phyloP scores from a whole-genome alignment of 108 stramenopile genomes.

The Fragilaria radians region DNA sequence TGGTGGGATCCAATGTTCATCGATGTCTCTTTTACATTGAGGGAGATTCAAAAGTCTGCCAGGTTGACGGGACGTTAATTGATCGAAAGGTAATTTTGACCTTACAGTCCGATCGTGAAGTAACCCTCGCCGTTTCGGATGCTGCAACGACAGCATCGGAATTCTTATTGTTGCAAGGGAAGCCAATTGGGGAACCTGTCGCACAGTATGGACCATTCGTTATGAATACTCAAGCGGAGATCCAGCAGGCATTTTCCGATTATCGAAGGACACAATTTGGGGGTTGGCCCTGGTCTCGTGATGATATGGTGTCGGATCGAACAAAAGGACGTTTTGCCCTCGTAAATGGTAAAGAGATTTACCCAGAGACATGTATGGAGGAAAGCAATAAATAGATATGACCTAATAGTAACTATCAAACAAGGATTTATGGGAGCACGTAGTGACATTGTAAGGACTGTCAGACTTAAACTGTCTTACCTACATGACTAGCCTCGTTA shows the following conservation, averaged over 20 bases:
- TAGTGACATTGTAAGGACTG: too few relatives aligned
- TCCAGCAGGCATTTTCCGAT: slow-evolving; percentile 69
- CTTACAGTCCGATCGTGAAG: slow-evolving; percentile 35
- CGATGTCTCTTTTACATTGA: slow-evolving; percentile 60
- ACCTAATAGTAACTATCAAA: too few relatives aligned
- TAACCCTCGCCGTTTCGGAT: slow-evolving; percentile 32
- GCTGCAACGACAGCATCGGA: slow-evolving; percentile 28
- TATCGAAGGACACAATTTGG: slow-evolving; percentile 71
- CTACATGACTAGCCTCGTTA: too few relatives aligned
- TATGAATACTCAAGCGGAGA: slow-evolving; percentile 82
- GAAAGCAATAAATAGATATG: too few relatives aligned
- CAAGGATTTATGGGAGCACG: too few relatives aligned
- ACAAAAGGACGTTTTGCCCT: slow-evolving; percentile 61
- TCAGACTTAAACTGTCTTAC: too few relatives aligned
- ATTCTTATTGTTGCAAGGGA: slow-evolving; percentile 60
- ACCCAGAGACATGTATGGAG: not conserved
- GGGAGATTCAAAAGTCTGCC: slow-evolving; percentile 29
- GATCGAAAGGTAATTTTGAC: slow-evolving; percentile 22
- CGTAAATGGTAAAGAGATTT: slow-evolving; percentile 42
- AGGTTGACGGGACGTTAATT: slow-evolving; percentile 25
- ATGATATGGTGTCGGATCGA: slow-evolving; percentile 56
- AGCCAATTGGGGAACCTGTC: slow-evolving; percentile 74
- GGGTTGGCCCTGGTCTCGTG: slow-evolving; percentile 66
- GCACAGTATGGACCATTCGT: slow-evolving; percentile 87
- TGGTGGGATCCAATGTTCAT: slow-evolving; percentile 27